Base-by-base conservation (phyloP, 1,284 basidiomycete species). In the Puccinia triticina region DNA sequence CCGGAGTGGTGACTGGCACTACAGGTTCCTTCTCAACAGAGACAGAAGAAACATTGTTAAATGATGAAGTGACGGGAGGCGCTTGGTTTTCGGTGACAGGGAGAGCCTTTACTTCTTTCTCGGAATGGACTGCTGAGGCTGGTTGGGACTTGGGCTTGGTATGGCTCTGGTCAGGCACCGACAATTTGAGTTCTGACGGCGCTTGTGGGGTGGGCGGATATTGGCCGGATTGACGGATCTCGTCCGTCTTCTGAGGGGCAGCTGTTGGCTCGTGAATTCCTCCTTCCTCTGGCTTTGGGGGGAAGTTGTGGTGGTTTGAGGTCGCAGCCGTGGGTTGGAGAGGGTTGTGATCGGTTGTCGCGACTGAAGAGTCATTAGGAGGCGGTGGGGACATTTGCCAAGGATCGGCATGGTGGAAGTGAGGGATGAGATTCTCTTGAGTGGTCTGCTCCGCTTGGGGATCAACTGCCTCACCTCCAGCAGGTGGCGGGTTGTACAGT, bases 221-320 rank as follows among this genome's bases (percentile, higher is more conserved):
- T 74, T 73, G 69, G 23, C 53, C 78, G 26, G 78, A 81, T 55
- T 53, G 71, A 29, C 78, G 78, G 43, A 71, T 50, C 4, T 57
- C 71, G 26, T 72, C 61, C 2, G n/a, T 57, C 40, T 74, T 71
- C 34, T 72, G 64, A 23, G 16, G 37, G 18, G 23, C 21, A 32
- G 40, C n/a, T 23, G 29, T n/a, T 11, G 50, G 21, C 55, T 53
- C 53, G 29, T 61, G 67, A 37, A 57, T 64, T 50, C 18, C 46
- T 26, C 7, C 43, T 16, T 48, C 43, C 29, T 72, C 69, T 18
- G 69, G 48, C 43, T 26, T 72, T 2, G 48, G 14, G 18, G 14
- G 2, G 26, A 53, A 53, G 2, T 23, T 34, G 32, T 72, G 16
- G 43, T 7, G 69, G 29, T 48, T 72, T 69, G 66, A 29, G 37